Evolutionary conservation across 1,139 yeast species (phyloP).

Genomic region (Pneumocystis jirovecii): DNA sequence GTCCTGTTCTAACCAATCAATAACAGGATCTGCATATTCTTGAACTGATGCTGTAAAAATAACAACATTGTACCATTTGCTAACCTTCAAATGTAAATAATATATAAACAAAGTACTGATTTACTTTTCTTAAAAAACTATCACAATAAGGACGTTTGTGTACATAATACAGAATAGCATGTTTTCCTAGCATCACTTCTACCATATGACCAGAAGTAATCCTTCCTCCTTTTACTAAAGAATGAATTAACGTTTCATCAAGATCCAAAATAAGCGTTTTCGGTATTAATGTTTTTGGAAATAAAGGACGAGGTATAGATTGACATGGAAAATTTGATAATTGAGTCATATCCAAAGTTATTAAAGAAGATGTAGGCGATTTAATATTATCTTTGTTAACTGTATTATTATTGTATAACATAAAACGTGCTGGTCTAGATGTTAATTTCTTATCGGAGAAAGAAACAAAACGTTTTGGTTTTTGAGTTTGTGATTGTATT

Average conservation of each 20-base stretch:
- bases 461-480: not conserved
- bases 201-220: conserved; percentile 56
- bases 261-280: conserved; percentile 75
- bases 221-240: conserved; percentile 53
- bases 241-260: conserved; percentile 88
- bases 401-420: not conserved
- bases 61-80: conserved; percentile 66
- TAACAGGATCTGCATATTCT: conserved; percentile 94
- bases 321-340: not conserved
- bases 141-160: conserved; percentile 89
- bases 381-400: not conserved
- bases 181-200: conserved; percentile 55
- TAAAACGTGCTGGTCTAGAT: not conserved
- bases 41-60: conserved; percentile 87
- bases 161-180: conserved; percentile 71
- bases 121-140: conserved; percentile 58
- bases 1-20: conserved; percentile 65
- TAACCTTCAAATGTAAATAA: not conserved
- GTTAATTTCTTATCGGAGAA: not conserved
- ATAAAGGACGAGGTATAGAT: not conserved
- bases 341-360: not conserved
- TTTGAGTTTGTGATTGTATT: not conserved
- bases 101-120: conserved; percentile 24
- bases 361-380: not conserved
- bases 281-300: conserved; percentile 20